A percentile compares a stretch with the other conserved stretches of the same genome.
Evolutionary conservation across 371 early-diverging fungal genomes (phyloP).

Genomic region (Lichtheimia ramosa): DNA sequence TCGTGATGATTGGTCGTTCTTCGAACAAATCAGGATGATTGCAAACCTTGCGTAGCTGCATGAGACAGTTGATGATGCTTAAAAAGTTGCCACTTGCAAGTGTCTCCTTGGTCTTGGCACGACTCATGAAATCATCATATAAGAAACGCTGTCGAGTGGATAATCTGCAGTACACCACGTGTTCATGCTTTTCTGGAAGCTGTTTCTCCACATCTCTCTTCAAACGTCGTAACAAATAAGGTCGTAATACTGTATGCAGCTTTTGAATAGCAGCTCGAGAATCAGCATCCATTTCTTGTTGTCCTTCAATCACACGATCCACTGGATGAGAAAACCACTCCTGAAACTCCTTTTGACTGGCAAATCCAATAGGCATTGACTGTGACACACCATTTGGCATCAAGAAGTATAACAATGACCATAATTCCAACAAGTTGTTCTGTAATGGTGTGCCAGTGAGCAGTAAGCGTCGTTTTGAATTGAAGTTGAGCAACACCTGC

Average conservation of each 20-base stretch:
- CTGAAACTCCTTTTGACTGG: conserved; percentile 82
- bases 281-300: conserved; percentile 58
- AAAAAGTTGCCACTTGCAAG: conserved; percentile 75
- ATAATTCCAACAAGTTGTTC: conserved; percentile 92
- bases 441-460: conserved; percentile 97
- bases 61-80: conserved; percentile 88
- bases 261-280: conserved; percentile 63
- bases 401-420: conserved; percentile 94
- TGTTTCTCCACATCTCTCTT: conserved; percentile 87
- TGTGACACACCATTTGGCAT: conserved; percentile 75
- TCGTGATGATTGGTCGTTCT: conserved; percentile 81
- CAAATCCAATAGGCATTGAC: conserved; percentile 74
- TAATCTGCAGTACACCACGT: conserved; percentile 75
- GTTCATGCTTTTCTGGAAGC: conserved; percentile 83
- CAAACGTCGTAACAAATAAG: conserved; percentile 87
- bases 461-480: conserved; percentile 75
- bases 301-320: conserved; percentile 72
- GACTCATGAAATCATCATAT: conserved; percentile 87
- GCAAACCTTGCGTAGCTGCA: conserved; percentile 97
- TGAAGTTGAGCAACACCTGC: conserved; percentile 88
- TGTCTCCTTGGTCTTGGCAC: conserved; percentile 78
- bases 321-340: conserved; percentile 90
- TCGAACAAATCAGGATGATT: conserved; percentile 96
- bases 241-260: conserved; percentile 79
- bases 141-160: conserved; percentile 84